Percentiles rank a stretch among this genome's conserved stretches.
Evolutionary conservation across 2,329 filamentous ascomycete species (phyloP).

Genomic region (Stagonosporopsis vannaccii): DNA sequence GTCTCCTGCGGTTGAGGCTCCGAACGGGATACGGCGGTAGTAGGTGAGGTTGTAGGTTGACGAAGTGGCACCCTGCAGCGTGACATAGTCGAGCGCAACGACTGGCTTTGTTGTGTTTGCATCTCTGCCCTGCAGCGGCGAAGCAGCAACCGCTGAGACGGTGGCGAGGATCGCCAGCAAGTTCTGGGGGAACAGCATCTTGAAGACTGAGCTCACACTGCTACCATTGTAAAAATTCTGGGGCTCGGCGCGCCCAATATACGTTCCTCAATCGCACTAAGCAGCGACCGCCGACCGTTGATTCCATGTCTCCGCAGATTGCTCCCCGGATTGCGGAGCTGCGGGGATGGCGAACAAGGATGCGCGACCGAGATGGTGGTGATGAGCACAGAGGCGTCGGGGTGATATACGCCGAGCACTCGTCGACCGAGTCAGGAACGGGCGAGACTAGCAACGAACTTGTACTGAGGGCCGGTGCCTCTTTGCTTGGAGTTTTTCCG

Average conservation of each 20-base stretch:
- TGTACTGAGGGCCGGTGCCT: not conserved
- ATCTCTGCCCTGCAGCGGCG: slow-evolving; percentile 8
- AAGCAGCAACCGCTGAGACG: slow-evolving; percentile 16
- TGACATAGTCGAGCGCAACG: slow-evolving; percentile 47
- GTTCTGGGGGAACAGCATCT: slow-evolving; percentile 22
- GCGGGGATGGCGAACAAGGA: slow-evolving; percentile 10
- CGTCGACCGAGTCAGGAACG: slow-evolving; percentile 9
- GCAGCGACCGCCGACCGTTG: slow-evolving; percentile 27
- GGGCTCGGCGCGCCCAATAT: not conserved
- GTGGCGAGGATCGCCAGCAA: slow-evolving; percentile 13
- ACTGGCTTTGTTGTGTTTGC: slow-evolving; percentile 26
- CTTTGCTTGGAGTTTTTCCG: slow-evolving; percentile 12
- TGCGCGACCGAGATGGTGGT: slow-evolving; percentile 1
- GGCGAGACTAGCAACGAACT: not conserved
- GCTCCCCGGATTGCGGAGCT: slow-evolving; percentile 28
- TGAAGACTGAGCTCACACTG: not conserved
- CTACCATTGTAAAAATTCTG: not conserved
- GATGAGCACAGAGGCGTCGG: slow-evolving; percentile 8
- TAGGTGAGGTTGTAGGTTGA: slow-evolving; percentile 64
- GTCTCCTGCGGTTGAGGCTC: slow-evolving; percentile 63
- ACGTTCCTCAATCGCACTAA: slow-evolving; percentile 13
- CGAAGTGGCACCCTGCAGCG: slow-evolving; percentile 62
- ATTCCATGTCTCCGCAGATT: slow-evolving; percentile 37
- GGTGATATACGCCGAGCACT: slow-evolving; percentile 5
- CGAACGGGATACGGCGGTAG: slow-evolving; percentile 68